Conservation (phyloP, 139 green algal genomes). For the Zygnema cylindricum region DNA sequence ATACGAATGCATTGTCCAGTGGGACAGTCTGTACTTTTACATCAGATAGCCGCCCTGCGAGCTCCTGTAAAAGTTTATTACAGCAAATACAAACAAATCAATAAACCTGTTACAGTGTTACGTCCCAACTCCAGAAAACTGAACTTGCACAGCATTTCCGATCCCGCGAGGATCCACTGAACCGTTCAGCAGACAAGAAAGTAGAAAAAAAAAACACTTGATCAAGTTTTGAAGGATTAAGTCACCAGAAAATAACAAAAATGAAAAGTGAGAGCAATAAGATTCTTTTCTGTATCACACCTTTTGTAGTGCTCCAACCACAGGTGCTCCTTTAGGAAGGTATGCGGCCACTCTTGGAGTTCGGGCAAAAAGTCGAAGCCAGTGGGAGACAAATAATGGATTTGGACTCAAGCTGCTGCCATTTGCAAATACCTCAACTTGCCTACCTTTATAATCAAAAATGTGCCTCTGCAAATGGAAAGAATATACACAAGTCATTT, state of each 20-base stretch:
- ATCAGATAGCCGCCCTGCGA: not conserved
- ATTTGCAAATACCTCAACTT: constrained; percentile 45
- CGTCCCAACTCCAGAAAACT: too few relatives aligned
- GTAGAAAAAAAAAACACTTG: too few relatives aligned
- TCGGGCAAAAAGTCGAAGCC: constrained; percentile 37
- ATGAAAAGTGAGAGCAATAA: too few relatives aligned
- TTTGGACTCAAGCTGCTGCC: constrained; percentile 41
- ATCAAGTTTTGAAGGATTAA: too few relatives aligned
- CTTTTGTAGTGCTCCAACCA: constrained; percentile 49
- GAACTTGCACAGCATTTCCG: too few relatives aligned
- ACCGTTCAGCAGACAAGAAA: too few relatives aligned
- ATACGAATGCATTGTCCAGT: constrained; percentile 30
- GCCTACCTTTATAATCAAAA: constrained; percentile 20
- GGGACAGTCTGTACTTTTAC: constrained; percentile 10
- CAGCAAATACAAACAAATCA: too few relatives aligned
- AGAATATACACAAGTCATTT: too few relatives aligned
- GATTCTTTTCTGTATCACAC: too few relatives aligned
- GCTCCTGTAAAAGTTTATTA: constrained; percentile 19
- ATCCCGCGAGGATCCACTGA: too few relatives aligned
- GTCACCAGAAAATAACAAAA: too few relatives aligned
- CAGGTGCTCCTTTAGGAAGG: constrained; percentile 38
- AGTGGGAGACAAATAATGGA: constrained; percentile 31
- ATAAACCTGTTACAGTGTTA: too few relatives aligned
- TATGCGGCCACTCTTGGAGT: constrained; percentile 39
- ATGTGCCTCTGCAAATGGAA: constrained; percentile 60